Percentiles rank a stretch among this genome's conserved stretches.
Evolutionary conservation across 352 stramenopile species (phyloP).

Genomic region (Globisporangium takayamanum): DNA sequence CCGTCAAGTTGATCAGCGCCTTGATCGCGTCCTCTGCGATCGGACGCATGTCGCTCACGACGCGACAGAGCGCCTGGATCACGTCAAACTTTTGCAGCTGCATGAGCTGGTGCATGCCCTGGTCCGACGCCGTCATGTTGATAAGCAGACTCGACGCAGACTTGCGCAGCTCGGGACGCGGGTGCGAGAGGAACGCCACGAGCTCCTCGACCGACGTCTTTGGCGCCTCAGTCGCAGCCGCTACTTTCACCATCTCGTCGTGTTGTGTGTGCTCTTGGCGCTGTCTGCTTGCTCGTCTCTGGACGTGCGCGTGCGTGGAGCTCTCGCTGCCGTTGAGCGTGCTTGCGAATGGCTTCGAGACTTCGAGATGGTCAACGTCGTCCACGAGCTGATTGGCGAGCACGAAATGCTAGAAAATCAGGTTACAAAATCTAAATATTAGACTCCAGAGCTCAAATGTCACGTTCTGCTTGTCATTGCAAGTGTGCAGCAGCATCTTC

Average conservation of each 20-base stretch:
- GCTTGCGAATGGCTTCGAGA: constrained; percentile 5
- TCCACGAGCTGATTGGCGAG: not conserved
- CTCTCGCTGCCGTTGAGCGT: too few relatives aligned
- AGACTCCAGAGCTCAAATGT: not conserved
- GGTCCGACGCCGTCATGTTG: constrained; percentile 78
- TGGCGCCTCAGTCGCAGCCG: constrained; percentile 33
- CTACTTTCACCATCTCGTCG: constrained; percentile 29
- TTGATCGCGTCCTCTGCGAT: constrained; percentile 85
- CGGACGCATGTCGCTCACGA: constrained; percentile 78
- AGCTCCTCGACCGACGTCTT: constrained; percentile 79
- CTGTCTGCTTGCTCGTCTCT: not conserved
- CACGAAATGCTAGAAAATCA: not conserved
- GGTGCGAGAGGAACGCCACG: constrained; percentile 75
- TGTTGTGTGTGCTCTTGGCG: not conserved
- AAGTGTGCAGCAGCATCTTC: not conserved
- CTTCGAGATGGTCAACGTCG: not conserved
- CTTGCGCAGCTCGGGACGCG: constrained; percentile 80
- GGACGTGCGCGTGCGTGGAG: not conserved
- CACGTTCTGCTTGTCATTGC: not conserved
- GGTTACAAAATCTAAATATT: not conserved
- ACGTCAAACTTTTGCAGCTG: constrained; percentile 66
- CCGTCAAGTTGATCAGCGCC: constrained; percentile 82
- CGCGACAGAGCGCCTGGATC: constrained; percentile 66
- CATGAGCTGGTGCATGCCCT: constrained; percentile 71
- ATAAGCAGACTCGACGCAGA: constrained; percentile 76